phyloP scores from a whole-genome alignment of 371 early-diverging fungal genomes.

The Rhizopus arrhizus region DNA sequence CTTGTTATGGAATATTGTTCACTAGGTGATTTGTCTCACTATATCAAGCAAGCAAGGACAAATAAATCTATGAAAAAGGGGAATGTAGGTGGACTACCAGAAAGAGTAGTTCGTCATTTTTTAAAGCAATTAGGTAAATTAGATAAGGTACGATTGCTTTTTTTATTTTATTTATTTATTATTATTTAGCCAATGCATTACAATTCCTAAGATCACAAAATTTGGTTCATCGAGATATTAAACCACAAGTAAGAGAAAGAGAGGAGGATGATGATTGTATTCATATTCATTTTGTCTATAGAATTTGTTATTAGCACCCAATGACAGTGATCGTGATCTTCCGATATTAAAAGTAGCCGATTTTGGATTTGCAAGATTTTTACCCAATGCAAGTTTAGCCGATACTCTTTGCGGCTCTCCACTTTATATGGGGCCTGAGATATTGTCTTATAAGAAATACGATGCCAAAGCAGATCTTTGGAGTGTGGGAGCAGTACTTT shows the following conservation, averaged over 20 bases:
- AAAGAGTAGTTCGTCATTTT: conserved; percentile 79
- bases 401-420: conserved; percentile 96
- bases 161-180: conserved; percentile 4
- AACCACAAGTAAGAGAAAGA: conserved; percentile 77
- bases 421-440: conserved; percentile 97
- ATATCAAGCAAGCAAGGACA: conserved; percentile 73
- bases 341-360: conserved; percentile 92
- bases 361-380: conserved; percentile 93
- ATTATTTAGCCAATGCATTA: conserved; percentile 72
- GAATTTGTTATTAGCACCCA: conserved; percentile 73
- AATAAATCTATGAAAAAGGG: conserved; percentile 41
- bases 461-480: conserved; percentile 95
- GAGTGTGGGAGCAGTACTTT: conserved; percentile 95
- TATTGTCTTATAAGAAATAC: conserved; percentile 88
- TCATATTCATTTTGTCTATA: conserved; percentile 42
- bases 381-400: conserved; percentile 82
- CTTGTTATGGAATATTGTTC: conserved; percentile 95
- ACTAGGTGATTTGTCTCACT: conserved; percentile 88
- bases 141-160: neutral
- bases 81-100: conserved; percentile 74
- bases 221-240: conserved; percentile 96
- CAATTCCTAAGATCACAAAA: conserved; percentile 81
- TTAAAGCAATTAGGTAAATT: conserved; percentile 78
- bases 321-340: conserved; percentile 50
- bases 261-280: conserved; percentile 14